Conservation (phyloP, 2,329 filamentous ascomycete species). For the Aaosphaeria arxii region DNA sequence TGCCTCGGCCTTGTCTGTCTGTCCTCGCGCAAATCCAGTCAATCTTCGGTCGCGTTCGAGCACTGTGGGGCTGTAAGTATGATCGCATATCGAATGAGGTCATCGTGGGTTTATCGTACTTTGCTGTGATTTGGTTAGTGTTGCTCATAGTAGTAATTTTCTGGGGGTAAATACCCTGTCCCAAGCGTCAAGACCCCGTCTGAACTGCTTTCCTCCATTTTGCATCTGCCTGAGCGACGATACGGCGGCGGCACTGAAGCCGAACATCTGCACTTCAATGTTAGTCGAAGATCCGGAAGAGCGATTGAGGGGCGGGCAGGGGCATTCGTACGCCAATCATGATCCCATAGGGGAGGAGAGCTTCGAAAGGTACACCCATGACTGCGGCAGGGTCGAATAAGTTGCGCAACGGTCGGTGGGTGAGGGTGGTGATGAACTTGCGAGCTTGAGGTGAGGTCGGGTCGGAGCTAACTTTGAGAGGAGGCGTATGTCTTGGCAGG, state of each 20-base stretch:
- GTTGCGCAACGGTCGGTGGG: constrained; percentile 6
- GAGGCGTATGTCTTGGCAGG: constrained; percentile 5
- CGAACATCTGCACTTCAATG: constrained; percentile 53
- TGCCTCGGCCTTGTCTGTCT: constrained; percentile 58
- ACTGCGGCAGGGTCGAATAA: constrained; percentile 25
- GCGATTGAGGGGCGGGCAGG: constrained; percentile 5
- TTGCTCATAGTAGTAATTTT: constrained; percentile 6
- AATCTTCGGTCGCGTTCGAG: constrained; percentile 64
- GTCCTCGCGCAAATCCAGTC: constrained; percentile 60
- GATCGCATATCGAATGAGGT: constrained; percentile 30
- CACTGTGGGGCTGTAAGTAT: constrained; percentile 45
- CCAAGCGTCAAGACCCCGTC: constrained; percentile 62
- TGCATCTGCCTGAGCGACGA: constrained; percentile 57
- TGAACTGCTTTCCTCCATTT: constrained; percentile 61
- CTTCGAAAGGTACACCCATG: constrained; percentile 67
- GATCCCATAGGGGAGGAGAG: constrained; percentile 62
- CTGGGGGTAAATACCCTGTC: constrained; percentile 53
- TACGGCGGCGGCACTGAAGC: constrained; percentile 57
- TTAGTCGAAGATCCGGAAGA: constrained; percentile 13
- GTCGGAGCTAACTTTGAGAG: constrained; percentile 9
- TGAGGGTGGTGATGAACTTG: constrained; percentile 6
- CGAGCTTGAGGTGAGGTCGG: constrained; percentile 12
- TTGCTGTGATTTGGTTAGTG: constrained; percentile 51
- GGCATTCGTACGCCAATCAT: constrained; percentile 55
- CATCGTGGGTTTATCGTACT: constrained; percentile 44